phyloP scores from a whole-genome alignment of 345 rosid genomes.

The Brassica cretica region DNA sequence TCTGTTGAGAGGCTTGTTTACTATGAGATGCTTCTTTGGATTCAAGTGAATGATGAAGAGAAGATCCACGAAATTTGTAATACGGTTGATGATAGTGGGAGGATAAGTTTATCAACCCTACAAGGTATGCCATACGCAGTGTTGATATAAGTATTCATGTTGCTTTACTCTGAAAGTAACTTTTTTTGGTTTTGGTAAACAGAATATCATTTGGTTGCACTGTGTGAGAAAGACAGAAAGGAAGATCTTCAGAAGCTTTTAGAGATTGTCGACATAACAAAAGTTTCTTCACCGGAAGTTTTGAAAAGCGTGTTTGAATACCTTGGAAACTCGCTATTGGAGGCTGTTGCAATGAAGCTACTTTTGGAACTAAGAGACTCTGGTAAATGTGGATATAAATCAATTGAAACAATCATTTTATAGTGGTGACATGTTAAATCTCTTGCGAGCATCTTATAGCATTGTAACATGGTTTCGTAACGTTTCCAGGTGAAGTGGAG shows the following conservation, averaged over 20 bases:
- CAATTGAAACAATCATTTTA: not conserved
- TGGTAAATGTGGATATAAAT: constrained; percentile 46
- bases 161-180: not conserved
- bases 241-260: constrained; percentile 55
- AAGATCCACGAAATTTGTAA: constrained; percentile 61
- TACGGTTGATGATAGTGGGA: constrained; percentile 32
- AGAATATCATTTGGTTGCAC: constrained; percentile 76
- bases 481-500: constrained; percentile 55
- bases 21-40: constrained; percentile 82
- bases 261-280: constrained; percentile 60
- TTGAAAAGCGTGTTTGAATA: constrained; percentile 53
- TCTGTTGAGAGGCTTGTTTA: constrained; percentile 57
- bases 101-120: constrained; percentile 39
- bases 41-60: constrained; percentile 47
- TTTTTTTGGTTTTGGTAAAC: constrained; percentile 21
- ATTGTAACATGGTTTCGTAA: constrained; percentile 21
- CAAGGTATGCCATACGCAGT: constrained; percentile 45
- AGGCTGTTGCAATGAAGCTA: constrained; percentile 53
- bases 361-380: constrained; percentile 48
- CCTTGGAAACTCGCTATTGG: constrained; percentile 63
- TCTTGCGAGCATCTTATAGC: not conserved
- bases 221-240: constrained; percentile 62
- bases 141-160: not conserved
- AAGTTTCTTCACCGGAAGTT: constrained; percentile 50
- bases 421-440: not conserved